phyloP scores from a whole-genome alignment of 306 rosid species.

The Ochetophila trinervis region DNA sequence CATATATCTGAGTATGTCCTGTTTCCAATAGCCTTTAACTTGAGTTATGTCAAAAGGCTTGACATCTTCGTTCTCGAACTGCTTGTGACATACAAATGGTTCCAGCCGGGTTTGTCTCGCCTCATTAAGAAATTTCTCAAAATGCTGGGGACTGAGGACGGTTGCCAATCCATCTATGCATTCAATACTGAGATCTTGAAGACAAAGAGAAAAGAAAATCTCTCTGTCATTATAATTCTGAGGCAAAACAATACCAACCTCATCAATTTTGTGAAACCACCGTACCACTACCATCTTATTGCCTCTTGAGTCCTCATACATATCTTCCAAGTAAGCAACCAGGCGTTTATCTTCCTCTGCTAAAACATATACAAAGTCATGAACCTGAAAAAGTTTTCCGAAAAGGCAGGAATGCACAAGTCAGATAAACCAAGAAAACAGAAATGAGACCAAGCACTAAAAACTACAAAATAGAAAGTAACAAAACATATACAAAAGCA shows the following conservation, averaged over 20 bases:
- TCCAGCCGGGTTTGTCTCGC: slow-evolving; percentile 46
- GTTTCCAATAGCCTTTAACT: slow-evolving; percentile 83
- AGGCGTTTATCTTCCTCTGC: slow-evolving; percentile 89
- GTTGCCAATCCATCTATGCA: slow-evolving; percentile 94
- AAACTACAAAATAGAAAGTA: neutral
- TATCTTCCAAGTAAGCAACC: slow-evolving; percentile 88
- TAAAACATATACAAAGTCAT: slow-evolving; percentile 76
- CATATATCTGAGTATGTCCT: slow-evolving; percentile 68
- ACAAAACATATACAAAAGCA: neutral
- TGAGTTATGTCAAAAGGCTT: slow-evolving; percentile 72
- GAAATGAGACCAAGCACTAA: neutral
- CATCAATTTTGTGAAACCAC: slow-evolving; percentile 94
- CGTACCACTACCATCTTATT: slow-evolving; percentile 95
- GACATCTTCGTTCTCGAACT: slow-evolving; percentile 64
- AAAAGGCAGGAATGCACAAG: slow-evolving; percentile 14
- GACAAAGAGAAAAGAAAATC: slow-evolving; percentile 92
- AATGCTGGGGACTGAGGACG: slow-evolving; percentile 82
- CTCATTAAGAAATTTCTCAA: slow-evolving; percentile 51
- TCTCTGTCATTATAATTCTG: slow-evolving; percentile 78
- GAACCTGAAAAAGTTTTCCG: slow-evolving; percentile 47
- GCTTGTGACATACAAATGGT: slow-evolving; percentile 62
- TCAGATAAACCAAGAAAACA: slow-evolving; percentile 1
- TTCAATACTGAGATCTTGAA: slow-evolving; percentile 95
- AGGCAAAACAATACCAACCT: slow-evolving; percentile 94
- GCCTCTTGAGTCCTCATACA: slow-evolving; percentile 90